Evolutionary conservation across 2,329 filamentous ascomycete genomes (phyloP), one percentile per base, ranked within the genome.

Genomic region (Alternaria postmessia): DNA sequence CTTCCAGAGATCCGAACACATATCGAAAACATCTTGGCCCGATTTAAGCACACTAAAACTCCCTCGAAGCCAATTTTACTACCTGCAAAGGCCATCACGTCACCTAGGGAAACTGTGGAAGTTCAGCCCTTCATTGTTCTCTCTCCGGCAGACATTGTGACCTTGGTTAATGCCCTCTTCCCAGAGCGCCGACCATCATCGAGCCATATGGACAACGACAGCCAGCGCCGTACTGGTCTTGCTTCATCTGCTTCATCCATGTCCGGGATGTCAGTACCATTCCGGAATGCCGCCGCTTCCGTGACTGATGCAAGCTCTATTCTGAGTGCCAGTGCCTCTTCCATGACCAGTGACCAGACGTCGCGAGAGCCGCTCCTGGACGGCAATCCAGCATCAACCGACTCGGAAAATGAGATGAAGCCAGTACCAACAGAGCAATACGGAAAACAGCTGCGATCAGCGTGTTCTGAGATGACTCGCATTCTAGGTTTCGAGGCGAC

Each of bases 141-240:
- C 66, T 92, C 91, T 72, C 88, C 92, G 36, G 86, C 91, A 41
- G 94, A 97, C 75, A 82, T 96, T 66, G 83, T 91, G 36, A 94
- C 92, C 3, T 81, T 96, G 69, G 87, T 96, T 64, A 92, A 95
- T 76, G 90, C 91, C 11, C 85, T 97, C 14, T 96, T 94, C 72
- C 94, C 94, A 0, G 89, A 92, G 70, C 85, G 86, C 54, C 83
- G 89, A 41, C 88, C 90, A 2, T 83, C 84, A 36, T 92, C 89
- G 66, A 83, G 67, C 73, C 82, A 69, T 71, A 80, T 67, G 70
- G 78, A 74, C 73, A 84, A 78, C 54, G 76, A 77, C 24, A 64
- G 76, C 82, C 57, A 74, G 38, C 84, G 87, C 38, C 78, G 75
- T n/a, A 78, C 77, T 22, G 80, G 81, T 4, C 68, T 83, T 24